Base-by-base conservation (phyloP, 2,329 filamentous ascomycete genomes). In the Xylaria sp. region DNA sequence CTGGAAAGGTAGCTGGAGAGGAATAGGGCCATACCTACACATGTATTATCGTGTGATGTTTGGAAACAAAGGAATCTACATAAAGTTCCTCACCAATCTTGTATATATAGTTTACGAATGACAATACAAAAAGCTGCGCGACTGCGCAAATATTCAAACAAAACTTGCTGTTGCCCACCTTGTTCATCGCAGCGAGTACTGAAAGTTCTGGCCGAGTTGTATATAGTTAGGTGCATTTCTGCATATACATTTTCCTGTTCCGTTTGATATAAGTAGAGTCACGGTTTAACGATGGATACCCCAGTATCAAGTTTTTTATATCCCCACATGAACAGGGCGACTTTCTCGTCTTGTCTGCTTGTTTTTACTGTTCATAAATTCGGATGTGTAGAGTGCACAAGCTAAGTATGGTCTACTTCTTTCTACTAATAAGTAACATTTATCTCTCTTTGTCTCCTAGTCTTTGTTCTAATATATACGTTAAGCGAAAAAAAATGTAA, bases 41-140 rank as follows among this genome's bases (percentile, higher is more conserved):
- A 61, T 39, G 34, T 57, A 57, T 39, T 9, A 43, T 41, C 25
- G 15, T 61, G 64, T 57, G 45, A 48, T 61, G 43, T 48, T 59
- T 46, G 52, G 60, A 62, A 23, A 59, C 18, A 39, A 4, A 7
- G 56, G 45, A 39, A 52, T 41, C 56, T 48, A 34, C 34, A 61
- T 36, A 41, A 41, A 25, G 45, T 56, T 48, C 56, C 28, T 34
- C 43, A 4, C 46, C 50, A 12, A 48, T 62, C 18, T 57, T 67
- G 67, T 69, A 66, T 57, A 69, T 66, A 66, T 62, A 68, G 32
- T 48, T 64, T 12, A 67, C 12, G 61, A 69, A 70, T 32, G 50
- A 70, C 41, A 62, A 65, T 46, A 68, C 2, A n/a, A 52, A 63
- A 70, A 36, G 32, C 20, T 5, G 50, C 34, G 64, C 10, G 28